Percentiles rank a stretch among this genome's conserved stretches.
These are phyloP conservation scores for Sanghuangporus weigelae DNA, from an alignment of 1,284 basidiomycete species.

Conservation along the genomic window DNA sequence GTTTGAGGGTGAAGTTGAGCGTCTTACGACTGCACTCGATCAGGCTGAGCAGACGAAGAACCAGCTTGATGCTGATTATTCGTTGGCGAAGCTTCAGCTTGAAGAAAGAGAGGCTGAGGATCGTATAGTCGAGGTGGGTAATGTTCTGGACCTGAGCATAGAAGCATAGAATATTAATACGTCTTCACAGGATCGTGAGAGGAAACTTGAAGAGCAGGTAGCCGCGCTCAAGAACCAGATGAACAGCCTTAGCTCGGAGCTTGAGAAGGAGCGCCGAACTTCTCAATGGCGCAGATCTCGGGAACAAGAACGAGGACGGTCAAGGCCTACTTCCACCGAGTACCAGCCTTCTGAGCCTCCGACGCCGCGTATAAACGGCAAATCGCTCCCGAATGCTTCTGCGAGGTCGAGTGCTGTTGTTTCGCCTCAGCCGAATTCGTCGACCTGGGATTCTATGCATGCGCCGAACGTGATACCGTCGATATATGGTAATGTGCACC, in stretches of 20 bases:
- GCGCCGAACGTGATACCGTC: conserved; percentile 41
- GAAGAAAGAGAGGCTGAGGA: conserved; percentile 70
- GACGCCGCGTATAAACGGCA: conserved; percentile 26
- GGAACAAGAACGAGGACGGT: conserved; percentile 19
- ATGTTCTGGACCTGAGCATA: not conserved
- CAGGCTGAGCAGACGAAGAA: conserved; percentile 56
- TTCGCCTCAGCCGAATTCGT: conserved; percentile 47
- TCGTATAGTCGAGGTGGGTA: conserved; percentile 54
- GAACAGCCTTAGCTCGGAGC: conserved; percentile 51
- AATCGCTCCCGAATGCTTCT: conserved; percentile 20
- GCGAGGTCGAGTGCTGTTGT: conserved; percentile 24
- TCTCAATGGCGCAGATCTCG: conserved; percentile 26
- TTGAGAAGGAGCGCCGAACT: conserved; percentile 46
- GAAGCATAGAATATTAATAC: conserved; percentile 6
- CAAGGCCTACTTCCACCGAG: conserved; percentile 43
- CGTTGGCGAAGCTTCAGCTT: conserved; percentile 58
- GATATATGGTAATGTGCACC: conserved; percentile 22
- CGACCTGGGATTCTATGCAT: conserved; percentile 73
- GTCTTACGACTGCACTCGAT: conserved; percentile 53
- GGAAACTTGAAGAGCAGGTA: conserved; percentile 61
- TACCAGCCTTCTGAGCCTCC: conserved; percentile 44
- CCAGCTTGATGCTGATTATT: conserved; percentile 66
- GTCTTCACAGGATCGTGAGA: conserved; percentile 58
- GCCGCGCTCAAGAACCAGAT: conserved; percentile 57
- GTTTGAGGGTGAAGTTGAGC: conserved; percentile 55